Evolutionary conservation across 2,329 filamentous ascomycete species (phyloP).

Genomic region (Kalmusia sp.): DNA sequence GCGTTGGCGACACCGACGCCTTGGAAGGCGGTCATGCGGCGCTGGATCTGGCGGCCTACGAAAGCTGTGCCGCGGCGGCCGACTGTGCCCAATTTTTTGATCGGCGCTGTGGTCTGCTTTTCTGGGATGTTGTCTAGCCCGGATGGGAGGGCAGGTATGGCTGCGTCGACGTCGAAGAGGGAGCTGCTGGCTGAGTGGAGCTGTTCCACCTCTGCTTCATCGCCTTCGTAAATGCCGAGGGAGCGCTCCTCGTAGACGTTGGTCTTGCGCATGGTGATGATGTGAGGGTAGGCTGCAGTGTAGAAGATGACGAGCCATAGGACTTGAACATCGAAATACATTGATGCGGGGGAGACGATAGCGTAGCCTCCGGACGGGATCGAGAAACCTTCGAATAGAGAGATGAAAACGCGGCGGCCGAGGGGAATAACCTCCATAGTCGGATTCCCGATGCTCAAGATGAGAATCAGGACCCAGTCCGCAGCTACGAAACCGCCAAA

Average conservation of each 20-base stretch:
- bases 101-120: conserved; percentile 16
- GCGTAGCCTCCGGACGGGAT: conserved; percentile 31
- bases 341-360: conserved; percentile 25
- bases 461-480: conserved; percentile 27
- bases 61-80: conserved; percentile 26
- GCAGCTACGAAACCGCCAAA: conserved; percentile 25
- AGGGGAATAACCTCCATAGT: conserved; percentile 28
- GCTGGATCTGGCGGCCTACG: conserved; percentile 28
- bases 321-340: conserved; percentile 31
- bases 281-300: conserved; percentile 28
- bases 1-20: conserved; percentile 26
- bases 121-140: conserved; percentile 10
- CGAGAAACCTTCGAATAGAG: conserved; percentile 31
- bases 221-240: conserved; percentile 27
- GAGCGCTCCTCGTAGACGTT: conserved; percentile 30
- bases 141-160: conserved; percentile 16
- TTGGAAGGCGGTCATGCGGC: conserved; percentile 29
- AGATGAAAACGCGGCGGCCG: conserved; percentile 27
- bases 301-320: conserved; percentile 29
- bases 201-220: conserved; percentile 26
- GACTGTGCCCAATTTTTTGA: conserved; percentile 12
- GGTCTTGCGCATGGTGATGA: conserved; percentile 30
- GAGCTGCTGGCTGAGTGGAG: conserved; percentile 28
- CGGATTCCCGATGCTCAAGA: conserved; percentile 28
- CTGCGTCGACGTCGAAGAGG: conserved; percentile 25